These are phyloP conservation scores for Babesia gibsoni DNA, from an alignment of 169 alveolate species.

Conservation along the genomic window DNA sequence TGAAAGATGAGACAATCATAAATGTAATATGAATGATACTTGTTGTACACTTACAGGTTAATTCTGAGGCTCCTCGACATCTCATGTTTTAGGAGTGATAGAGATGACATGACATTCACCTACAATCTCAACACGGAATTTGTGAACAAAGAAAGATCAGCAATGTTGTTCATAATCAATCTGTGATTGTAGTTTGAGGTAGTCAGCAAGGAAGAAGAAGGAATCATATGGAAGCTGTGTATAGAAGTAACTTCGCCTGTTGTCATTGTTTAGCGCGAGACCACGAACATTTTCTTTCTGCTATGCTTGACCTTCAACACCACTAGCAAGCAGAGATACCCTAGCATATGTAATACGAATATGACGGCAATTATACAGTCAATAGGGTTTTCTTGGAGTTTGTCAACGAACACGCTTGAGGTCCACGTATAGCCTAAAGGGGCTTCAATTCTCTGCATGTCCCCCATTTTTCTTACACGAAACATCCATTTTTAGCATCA, in stretches of 20 bases:
- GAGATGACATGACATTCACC: too few relatives aligned
- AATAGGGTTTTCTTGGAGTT: constrained; percentile 36
- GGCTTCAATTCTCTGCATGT: constrained; percentile 27
- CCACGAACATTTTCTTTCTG: constrained; percentile 37
- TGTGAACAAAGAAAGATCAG: too few relatives aligned
- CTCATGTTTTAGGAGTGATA: too few relatives aligned
- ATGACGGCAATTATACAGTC: constrained; percentile 27
- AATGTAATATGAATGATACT: too few relatives aligned
- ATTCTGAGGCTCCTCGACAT: too few relatives aligned
- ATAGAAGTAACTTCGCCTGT: background rate
- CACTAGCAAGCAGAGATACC: constrained; percentile 36
- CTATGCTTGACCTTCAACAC: constrained; percentile 29
- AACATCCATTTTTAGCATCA: background rate
- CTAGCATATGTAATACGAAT: constrained; percentile 44
- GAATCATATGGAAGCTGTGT: too few relatives aligned
- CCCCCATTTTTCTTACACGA: constrained; percentile 1
- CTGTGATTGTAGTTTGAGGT: too few relatives aligned
- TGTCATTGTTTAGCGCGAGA: constrained; percentile 7
- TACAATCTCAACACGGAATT: too few relatives aligned
- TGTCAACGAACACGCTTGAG: constrained; percentile 2
- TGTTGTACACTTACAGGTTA: too few relatives aligned
- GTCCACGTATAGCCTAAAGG: constrained; percentile 51
- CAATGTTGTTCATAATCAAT: too few relatives aligned
- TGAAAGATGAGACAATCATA: too few relatives aligned
- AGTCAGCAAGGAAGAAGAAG: too few relatives aligned